A percentile compares a stretch with the other conserved stretches of the same genome.
Conservation (phyloP, 73 alveolate species). For the Paramecium biaurelia region DNA sequence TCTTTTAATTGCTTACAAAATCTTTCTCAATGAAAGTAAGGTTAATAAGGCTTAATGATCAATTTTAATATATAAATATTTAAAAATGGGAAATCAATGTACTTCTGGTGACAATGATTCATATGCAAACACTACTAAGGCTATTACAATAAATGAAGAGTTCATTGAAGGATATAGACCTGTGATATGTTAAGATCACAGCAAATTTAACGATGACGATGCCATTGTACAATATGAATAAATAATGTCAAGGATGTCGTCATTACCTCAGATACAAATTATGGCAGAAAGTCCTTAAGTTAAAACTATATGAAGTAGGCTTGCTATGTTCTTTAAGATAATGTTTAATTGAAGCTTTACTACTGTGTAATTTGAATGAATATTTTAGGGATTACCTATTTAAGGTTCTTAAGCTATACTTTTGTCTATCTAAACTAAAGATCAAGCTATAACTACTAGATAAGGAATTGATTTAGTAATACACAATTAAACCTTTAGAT, state of each 20-base stretch:
- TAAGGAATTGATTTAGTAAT: conserved; percentile 33
- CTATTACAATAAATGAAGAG: neutral
- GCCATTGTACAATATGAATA: neutral
- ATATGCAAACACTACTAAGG: neutral
- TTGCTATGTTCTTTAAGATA: neutral
- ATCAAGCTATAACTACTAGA: neutral
- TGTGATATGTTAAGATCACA: neutral
- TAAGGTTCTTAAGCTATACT: neutral
- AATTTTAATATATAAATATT: neutral
- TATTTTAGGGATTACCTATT: neutral
- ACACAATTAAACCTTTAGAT: neutral
- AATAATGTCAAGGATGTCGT: neutral
- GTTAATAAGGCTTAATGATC: neutral
- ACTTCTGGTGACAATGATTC: neutral
- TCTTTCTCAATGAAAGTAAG: conserved; percentile 7
- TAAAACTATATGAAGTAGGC: neutral
- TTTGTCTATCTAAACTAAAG: neutral
- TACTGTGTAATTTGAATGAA: neutral
- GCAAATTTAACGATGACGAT: conserved; percentile 41
- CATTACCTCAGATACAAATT: neutral
- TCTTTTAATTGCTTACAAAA: neutral
- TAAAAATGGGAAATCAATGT: neutral
- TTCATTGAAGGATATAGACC: conserved; percentile 1
- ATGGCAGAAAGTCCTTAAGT: neutral
- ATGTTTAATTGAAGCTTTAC: neutral